Base-by-base conservation (phyloP, 495 filamentous ascomycete species). In the Talaromyces borbonicus region DNA sequence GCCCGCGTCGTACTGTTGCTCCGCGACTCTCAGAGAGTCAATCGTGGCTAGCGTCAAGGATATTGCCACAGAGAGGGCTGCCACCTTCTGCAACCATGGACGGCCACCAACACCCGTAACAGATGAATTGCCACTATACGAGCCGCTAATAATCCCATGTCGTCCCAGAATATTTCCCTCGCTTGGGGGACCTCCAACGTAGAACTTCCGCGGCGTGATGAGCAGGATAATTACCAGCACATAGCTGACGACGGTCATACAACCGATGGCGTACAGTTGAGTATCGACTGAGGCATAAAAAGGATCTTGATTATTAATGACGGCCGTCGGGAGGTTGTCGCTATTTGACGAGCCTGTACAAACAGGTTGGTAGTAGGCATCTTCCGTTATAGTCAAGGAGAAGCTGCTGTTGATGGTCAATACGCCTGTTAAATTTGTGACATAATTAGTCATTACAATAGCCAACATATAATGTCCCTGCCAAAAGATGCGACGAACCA, bases 41-140 rank as follows among this genome's bases (percentile, higher is more conserved):
- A 79, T 83, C 27, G 89, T 90, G 15, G 92, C 92, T 46, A 97
- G 89, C 0, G 90, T 95, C 49, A 98, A 66, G 5, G 90, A 95
- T 12, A 96, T 77, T 25, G 87, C 92, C 2, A 96, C 90, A 4
- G 84, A 80, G 31, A 95, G 66, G 14, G 93, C 88, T 9, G 92
- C 92, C 11, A 95, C 78, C 62, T 96, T 96, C 60, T 98, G 92
- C 44, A 98, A 65, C 90, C 88, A 96, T 23, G 92, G 93, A 27
- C 92, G 79, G 12, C 87, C 86, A 14, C 89, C 89, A n/a, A 96
- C 84, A 27, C 83, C 85, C 31, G 90, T 81, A 8, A 88, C 72
- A 12, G 78, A 83, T n/a, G 77, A 73, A 32, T 74, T 76, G 18
- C 79, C 76, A 29, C 78, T 78, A 26, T 72, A 70, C 4, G 82